phyloP scores from a whole-genome alignment of 2,329 filamentous ascomycete species.

The Hypoxylon sp. region DNA sequence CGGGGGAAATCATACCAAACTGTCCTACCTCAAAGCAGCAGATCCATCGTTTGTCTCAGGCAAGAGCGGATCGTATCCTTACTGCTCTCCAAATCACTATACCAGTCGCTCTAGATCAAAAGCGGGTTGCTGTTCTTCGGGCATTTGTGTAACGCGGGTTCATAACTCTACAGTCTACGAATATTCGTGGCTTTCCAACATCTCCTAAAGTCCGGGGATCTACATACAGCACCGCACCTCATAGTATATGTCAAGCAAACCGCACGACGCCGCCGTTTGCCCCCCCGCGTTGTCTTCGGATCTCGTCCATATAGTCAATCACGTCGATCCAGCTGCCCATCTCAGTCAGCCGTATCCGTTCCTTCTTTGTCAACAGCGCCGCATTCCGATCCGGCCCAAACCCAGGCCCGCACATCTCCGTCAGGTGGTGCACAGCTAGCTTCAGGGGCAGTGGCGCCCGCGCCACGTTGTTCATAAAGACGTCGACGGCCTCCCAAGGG shows the following conservation, averaged over 20 bases:
- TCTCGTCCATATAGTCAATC: constrained; percentile 69
- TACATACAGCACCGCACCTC: neutral
- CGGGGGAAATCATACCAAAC: too few relatives aligned
- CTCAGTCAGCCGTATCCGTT: constrained; percentile 63
- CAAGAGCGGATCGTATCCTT: too few relatives aligned
- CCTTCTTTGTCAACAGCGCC: constrained; percentile 66
- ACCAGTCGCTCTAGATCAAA: too few relatives aligned
- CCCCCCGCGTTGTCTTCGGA: constrained; percentile 31
- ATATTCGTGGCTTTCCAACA: too few relatives aligned
- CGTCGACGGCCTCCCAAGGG: constrained; percentile 71
- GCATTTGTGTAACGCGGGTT: too few relatives aligned
- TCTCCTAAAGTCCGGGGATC: too few relatives aligned
- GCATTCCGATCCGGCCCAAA: constrained; percentile 66
- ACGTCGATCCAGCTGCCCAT: constrained; percentile 67
- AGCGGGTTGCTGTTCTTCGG: too few relatives aligned
- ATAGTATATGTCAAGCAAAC: constrained; percentile 25
- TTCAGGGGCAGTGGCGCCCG: constrained; percentile 71
- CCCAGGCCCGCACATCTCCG: constrained; percentile 73
- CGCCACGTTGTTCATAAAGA: constrained; percentile 70
- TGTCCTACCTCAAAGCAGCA: too few relatives aligned
- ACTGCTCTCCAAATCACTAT: too few relatives aligned
- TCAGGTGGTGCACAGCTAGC: constrained; percentile 73
- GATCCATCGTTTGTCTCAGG: too few relatives aligned
- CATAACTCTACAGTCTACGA: too few relatives aligned
- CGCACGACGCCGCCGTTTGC: constrained; percentile 16